Evolutionary conservation across 148 eudicot genomes (phyloP), one percentile per base, ranked within the genome.

Genomic region (Oxyria digyna): DNA sequence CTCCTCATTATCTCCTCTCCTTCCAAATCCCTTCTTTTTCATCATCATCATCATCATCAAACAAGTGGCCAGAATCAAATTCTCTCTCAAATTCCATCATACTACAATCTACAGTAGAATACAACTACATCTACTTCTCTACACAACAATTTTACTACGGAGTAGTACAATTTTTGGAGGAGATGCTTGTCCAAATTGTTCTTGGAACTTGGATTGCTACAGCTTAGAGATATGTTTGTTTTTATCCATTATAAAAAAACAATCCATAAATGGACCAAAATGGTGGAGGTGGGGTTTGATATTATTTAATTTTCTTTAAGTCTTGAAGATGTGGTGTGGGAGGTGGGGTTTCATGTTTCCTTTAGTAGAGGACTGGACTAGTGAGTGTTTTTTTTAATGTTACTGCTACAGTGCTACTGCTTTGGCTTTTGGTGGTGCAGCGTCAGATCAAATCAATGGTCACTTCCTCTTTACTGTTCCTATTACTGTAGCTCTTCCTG

Each of bases 401-500:
- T 59, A 59, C 64, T 59, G 65, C 21, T 59, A 59, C 64, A 33
- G 37, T 59, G 31, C 20, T 12, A 24, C 62, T 54, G 65, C 65
- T 26, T 59, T 59, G 65, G 20, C 38, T 59, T 59, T 59, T 59
- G 33, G 20, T 59, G 69, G 67, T 69, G 77, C 83, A 80, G 80
- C 73, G 83, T 80, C 59, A 80, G 80, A 80, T 80, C 83, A 80
- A 70, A 71, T 80, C 83, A 80, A 64, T 63, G 71, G 75, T 76
- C 83, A 23, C 73, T 75, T 79, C 71, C 72, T 26, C 71, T 43
- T 72, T 48, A 54, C 42, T 43, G 72, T n/a, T 12, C 5, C 37
- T 33, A 5, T 5, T 2, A 5, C 41, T 35, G 38, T 35, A 35
- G 38, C 41, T 38, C 9, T 54, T 42, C 17, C 68, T 23, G 12